Conservation (phyloP, 1,284 basidiomycete genomes). For the Tylopilus sp. region DNA sequence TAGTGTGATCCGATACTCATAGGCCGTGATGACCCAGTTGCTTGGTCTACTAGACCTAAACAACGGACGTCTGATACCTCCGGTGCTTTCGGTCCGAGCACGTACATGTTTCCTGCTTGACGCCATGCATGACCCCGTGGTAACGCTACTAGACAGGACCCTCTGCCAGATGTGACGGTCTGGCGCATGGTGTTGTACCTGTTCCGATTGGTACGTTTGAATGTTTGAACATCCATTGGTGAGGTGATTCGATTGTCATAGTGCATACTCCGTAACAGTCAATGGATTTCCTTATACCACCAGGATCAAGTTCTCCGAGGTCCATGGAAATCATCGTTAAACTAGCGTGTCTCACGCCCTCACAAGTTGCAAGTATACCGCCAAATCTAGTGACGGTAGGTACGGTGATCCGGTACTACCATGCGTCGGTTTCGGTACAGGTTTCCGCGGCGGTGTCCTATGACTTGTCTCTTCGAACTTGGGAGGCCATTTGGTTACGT, state of each 20-base stretch:
- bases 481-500: not conserved
- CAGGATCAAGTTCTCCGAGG: not conserved
- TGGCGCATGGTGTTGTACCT: too few relatives aligned
- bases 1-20: too few relatives aligned
- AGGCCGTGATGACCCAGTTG: too few relatives aligned
- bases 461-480: not conserved
- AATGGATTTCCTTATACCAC: not conserved
- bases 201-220: not conserved
- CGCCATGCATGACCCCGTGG: too few relatives aligned
- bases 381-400: not conserved
- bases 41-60: too few relatives aligned
- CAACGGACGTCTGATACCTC: too few relatives aligned
- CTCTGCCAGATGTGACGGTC: not conserved
- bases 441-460: not conserved
- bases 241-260: not conserved
- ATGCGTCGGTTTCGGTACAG: too few relatives aligned
- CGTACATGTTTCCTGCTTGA: too few relatives aligned
- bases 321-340: not conserved
- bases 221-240: not conserved
- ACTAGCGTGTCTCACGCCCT: not conserved
- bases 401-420: too few relatives aligned
- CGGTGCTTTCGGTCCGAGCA: too few relatives aligned
- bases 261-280: not conserved
- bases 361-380: not conserved
- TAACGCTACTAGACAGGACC: too few relatives aligned